Base-by-base conservation (phyloP, 1,139 yeast genomes). In the Pichia inconspicua region DNA sequence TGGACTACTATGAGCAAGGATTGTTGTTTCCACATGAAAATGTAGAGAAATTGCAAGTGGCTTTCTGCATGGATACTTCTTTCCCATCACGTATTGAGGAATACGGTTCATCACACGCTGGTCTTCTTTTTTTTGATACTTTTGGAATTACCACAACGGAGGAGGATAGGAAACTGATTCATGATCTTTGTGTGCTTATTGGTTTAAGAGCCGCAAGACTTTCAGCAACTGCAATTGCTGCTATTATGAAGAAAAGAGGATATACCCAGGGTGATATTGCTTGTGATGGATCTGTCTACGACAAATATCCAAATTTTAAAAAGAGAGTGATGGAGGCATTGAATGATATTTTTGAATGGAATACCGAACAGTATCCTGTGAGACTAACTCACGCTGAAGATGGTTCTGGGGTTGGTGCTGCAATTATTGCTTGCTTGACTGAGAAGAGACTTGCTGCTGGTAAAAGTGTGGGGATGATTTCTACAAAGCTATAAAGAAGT, bases 391-490 rank as follows among this genome's bases (percentile, higher is more conserved):
- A 90, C 49, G 97, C 98, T 55, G 97, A 90, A 70, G 98, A 92
- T 71, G 98, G 98, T 59, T 83, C 95, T 48, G 98, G 97, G 70
- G 97, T 86, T 41, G 97, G 97, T 63, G 97, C 97, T 48, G 98
- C 97, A 45, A 78, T 92, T 59, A 90, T 90, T 69, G 97, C 97
- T 48, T 97, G 97, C 49, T 77, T 90, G 69, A 86, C 97, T 48
- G 80, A 83, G 67, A 72, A 79, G 67, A 82, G 97, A 72, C 71
- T 85, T 61, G 71, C 72, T 47, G 72, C 76, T 49, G 90, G 90
- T 44, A 71, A 75, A 60, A 80, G 92, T 54, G 90, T 89, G 48
- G 97, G 97, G 45, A 47, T 47, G 8, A 34, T 34, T 7, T 9
- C 37, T 15, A 34, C 19, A 41, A 34, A 34, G 12, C 12, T 34